Evolutionary conservation across 371 early-diverging fungal species (phyloP).

Genomic region (Zychaea mexicana): DNA sequence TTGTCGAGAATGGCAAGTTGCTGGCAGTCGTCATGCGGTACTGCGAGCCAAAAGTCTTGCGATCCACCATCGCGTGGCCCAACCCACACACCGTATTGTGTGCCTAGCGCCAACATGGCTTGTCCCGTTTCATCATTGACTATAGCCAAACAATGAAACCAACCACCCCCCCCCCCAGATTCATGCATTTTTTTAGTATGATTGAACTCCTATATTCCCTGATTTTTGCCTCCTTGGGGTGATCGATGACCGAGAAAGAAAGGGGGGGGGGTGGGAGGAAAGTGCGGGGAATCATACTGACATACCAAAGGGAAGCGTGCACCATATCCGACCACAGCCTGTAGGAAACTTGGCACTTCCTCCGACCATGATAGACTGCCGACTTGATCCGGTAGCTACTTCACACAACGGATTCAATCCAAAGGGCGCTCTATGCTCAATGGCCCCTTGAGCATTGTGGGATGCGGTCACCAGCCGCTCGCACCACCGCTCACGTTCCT

Average conservation of each 20-base stretch:
- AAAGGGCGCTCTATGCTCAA: slow-evolving; percentile 11
- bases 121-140: neutral
- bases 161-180: too few relatives aligned
- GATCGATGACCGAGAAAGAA: too few relatives aligned
- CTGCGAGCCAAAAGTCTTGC: slow-evolving; percentile 9
- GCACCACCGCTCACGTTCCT: slow-evolving; percentile 19
- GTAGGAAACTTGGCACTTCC: slow-evolving; percentile 14
- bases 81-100: slow-evolving; percentile 31
- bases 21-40: slow-evolving; percentile 22
- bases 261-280: too few relatives aligned
- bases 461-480: slow-evolving; percentile 7
- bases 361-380: slow-evolving; percentile 5
- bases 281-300: too few relatives aligned
- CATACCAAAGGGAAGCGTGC: slow-evolving; percentile 16
- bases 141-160: neutral
- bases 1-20: slow-evolving; percentile 23
- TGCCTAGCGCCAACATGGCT: slow-evolving; percentile 23
- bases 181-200: too few relatives aligned
- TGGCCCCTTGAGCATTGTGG: neutral
- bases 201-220: too few relatives aligned
- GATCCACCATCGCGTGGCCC: slow-evolving; percentile 19
- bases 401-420: slow-evolving; percentile 13
- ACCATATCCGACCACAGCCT: slow-evolving; percentile 20
- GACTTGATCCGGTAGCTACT: slow-evolving; percentile 8
- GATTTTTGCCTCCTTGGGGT: too few relatives aligned